A percentile compares a stretch with the other conserved stretches of the same genome.
These are phyloP conservation scores for Boeremia lycopersici DNA, from an alignment of 2,329 filamentous ascomycete species.

Conservation along the genomic window DNA sequence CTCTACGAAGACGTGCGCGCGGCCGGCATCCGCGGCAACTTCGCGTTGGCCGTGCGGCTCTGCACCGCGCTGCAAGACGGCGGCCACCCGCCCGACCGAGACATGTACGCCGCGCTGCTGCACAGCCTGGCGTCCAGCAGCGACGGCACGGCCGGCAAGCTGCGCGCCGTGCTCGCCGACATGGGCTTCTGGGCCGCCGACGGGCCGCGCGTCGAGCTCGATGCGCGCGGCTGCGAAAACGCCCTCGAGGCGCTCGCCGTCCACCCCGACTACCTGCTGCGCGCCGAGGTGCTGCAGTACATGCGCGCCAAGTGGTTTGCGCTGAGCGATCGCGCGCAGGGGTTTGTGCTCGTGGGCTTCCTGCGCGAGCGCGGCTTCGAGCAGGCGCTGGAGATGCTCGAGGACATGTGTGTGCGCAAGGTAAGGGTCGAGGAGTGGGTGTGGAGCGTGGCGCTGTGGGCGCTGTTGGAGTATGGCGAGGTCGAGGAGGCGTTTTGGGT, in stretches of 20 bases:
- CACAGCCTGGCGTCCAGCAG: constrained; percentile 69
- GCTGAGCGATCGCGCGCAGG: constrained; percentile 65
- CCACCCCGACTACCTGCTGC: constrained; percentile 83
- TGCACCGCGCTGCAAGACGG: constrained; percentile 64
- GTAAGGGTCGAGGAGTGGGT: constrained; percentile 72
- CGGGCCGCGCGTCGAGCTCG: constrained; percentile 58
- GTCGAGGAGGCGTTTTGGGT: constrained; percentile 77
- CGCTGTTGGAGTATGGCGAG: constrained; percentile 73
- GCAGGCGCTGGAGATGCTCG: constrained; percentile 73
- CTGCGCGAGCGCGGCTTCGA: constrained; percentile 85
- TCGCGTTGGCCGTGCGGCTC: constrained; percentile 46
- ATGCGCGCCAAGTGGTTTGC: constrained; percentile 77
- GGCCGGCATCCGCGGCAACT: constrained; percentile 33
- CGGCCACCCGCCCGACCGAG: constrained; percentile 59
- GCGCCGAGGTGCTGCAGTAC: constrained; percentile 71
- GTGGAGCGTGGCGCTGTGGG: constrained; percentile 76
- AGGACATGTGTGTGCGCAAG: constrained; percentile 65
- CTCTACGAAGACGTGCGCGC: constrained; percentile 41
- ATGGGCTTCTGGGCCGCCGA: constrained; percentile 59
- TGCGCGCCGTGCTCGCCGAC: constrained; percentile 71
- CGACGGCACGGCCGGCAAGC: constrained; percentile 69
- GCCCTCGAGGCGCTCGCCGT: constrained; percentile 75
- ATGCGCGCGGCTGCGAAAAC: constrained; percentile 71
- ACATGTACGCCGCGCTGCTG: constrained; percentile 77
- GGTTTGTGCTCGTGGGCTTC: constrained; percentile 73